These are phyloP conservation scores for Climacium dendroides DNA, from an alignment of 225 moss, liverwort and hornwort species.

Conservation along the genomic window DNA sequence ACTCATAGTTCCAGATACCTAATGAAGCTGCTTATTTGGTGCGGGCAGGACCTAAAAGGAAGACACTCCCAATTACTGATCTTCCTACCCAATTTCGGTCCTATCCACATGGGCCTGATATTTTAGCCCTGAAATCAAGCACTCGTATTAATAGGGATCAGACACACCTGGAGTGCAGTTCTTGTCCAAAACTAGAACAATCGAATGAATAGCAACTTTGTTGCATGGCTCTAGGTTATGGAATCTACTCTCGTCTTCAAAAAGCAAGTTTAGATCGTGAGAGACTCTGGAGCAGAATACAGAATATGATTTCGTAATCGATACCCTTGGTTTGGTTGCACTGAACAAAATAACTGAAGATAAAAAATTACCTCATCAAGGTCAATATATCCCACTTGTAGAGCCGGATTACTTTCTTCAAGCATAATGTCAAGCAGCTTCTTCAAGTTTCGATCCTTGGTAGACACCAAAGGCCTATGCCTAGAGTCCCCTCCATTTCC, in stretches of 20 bases:
- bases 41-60: background rate
- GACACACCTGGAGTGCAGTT: background rate
- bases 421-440: constrained; percentile 72
- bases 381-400: constrained; percentile 68
- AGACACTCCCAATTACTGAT: background rate
- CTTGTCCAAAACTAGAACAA: background rate
- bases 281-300: background rate
- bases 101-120: background rate
- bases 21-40: background rate
- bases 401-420: constrained; percentile 66
- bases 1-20: background rate
- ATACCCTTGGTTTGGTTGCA: background rate
- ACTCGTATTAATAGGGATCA: background rate
- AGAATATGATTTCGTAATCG: background rate
- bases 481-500: background rate
- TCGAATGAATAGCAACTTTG: background rate
- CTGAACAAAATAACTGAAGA: background rate
- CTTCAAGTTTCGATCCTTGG: constrained; percentile 50
- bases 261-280: background rate
- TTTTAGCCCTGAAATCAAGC: background rate
- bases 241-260: background rate
- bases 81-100: background rate
- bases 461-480: background rate
- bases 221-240: background rate
- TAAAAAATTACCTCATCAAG: constrained; percentile 54